Evolutionary conservation across 768 basidiomycete genomes (phyloP).

Genomic region (Kwoniella mangroviensis): DNA sequence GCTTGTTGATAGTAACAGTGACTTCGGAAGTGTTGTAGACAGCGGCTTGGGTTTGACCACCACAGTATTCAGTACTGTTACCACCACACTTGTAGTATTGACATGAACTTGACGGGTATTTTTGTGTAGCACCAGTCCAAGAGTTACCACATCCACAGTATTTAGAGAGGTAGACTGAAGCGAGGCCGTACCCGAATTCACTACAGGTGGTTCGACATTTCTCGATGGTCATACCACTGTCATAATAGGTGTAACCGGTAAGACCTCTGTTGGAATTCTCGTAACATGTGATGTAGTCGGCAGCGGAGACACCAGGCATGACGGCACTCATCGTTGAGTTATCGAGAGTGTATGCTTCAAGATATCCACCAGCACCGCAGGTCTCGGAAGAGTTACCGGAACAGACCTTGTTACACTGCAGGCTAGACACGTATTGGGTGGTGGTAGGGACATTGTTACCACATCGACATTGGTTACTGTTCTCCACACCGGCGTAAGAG

Average conservation of each 20-base stretch:
- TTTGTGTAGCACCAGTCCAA: slow-evolving; percentile 15
- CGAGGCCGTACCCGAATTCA: slow-evolving; percentile 34
- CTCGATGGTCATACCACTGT: slow-evolving; percentile 26
- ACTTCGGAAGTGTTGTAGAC: slow-evolving; percentile 30
- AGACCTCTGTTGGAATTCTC: slow-evolving; percentile 29
- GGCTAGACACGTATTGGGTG: slow-evolving; percentile 21
- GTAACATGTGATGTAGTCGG: slow-evolving; percentile 34
- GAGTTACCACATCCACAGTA: slow-evolving; percentile 41
- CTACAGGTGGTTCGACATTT: slow-evolving; percentile 32
- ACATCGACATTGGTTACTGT: slow-evolving; percentile 33
- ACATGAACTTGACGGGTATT: slow-evolving; percentile 35
- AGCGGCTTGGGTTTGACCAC: slow-evolving; percentile 28
- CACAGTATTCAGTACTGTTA: slow-evolving; percentile 44
- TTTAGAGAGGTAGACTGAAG: slow-evolving; percentile 31
- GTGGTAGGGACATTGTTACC: slow-evolving; percentile 24
- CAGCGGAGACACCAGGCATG: slow-evolving; percentile 21
- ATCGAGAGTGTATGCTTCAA: slow-evolving; percentile 23
- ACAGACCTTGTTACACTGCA: slow-evolving; percentile 25
- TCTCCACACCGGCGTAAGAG: slow-evolving; percentile 26
- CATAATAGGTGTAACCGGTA: slow-evolving; percentile 28
- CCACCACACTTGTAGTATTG: slow-evolving; percentile 41
- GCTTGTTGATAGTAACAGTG: slow-evolving; percentile 15
- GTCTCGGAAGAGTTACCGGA: slow-evolving; percentile 33
- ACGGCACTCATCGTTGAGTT: slow-evolving; percentile 4
- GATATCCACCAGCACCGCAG: slow-evolving; percentile 37